phyloP scores from a whole-genome alignment of 1,139 yeast genomes.

The Magnusiomyces tetraspermus region DNA sequence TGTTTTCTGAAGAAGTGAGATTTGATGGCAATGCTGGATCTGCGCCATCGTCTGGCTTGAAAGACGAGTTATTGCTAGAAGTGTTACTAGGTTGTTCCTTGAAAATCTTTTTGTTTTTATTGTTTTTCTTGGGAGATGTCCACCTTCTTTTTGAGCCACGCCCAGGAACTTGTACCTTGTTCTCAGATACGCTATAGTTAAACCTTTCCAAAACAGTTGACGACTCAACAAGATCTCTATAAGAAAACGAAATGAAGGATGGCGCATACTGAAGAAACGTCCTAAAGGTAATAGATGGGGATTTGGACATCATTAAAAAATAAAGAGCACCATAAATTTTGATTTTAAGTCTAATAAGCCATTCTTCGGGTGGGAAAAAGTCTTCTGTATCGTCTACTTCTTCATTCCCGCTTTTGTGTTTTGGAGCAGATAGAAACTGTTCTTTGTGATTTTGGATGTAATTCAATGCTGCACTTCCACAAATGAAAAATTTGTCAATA shows the following conservation, averaged over 20 bases:
- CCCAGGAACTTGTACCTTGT: not conserved
- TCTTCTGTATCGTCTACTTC: not conserved
- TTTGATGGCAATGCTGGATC: not conserved
- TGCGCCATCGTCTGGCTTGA: no score
- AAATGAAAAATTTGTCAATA: not conserved
- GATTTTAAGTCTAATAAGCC: not conserved
- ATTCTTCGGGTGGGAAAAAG: not conserved
- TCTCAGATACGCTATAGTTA: not conserved
- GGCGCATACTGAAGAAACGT: not conserved
- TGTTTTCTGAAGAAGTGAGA: not conserved
- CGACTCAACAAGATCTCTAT: not conserved
- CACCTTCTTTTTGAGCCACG: not conserved
- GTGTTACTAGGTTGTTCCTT: not conserved
- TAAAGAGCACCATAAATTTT: conserved; percentile 1
- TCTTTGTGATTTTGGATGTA: not conserved
- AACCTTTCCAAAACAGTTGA: not conserved
- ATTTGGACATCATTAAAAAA: not conserved
- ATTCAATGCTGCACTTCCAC: not conserved
- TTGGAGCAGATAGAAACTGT: not conserved
- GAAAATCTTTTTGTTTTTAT: not conserved
- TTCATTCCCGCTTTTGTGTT: not conserved
- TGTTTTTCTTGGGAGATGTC: not conserved
- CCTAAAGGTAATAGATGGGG: not conserved
- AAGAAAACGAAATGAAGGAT: not conserved
- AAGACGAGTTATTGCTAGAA: not conserved